These are phyloP conservation scores for Pneumocystis jirovecii DNA, from an alignment of 1,139 yeast genomes.

Conservation along the genomic window DNA sequence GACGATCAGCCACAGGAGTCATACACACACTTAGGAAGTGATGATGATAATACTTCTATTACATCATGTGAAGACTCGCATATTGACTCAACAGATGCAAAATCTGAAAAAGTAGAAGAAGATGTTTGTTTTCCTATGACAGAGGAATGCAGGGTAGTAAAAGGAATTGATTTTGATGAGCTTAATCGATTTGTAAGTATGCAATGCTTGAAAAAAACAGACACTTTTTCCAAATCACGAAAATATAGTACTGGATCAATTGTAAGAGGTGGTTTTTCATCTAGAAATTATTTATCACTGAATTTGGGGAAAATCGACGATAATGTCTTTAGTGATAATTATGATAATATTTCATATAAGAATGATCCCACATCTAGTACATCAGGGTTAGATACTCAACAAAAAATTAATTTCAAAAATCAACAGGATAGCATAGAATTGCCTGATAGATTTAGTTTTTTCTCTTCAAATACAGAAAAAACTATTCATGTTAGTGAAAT, in stretches of 20 bases:
- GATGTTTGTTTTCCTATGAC: constrained; percentile 95
- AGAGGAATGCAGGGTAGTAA: constrained; percentile 34
- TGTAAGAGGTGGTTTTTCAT: background rate
- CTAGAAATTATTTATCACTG: background rate
- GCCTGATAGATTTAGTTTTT: constrained; percentile 67
- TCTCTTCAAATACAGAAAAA: constrained; percentile 65
- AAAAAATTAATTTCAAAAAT: background rate
- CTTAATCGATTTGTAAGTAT: constrained; percentile 25
- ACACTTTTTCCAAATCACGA: background rate
- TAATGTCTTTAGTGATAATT: background rate
- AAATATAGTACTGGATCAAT: background rate
- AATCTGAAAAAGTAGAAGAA: constrained; percentile 57
- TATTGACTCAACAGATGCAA: constrained; percentile 23
- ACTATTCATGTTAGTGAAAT: constrained; percentile 83
- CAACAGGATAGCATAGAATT: constrained; percentile 20
- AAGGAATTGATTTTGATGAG: constrained; percentile 27
- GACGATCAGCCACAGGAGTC: background rate
- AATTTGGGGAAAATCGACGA: background rate
- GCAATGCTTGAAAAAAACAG: constrained; percentile 5
- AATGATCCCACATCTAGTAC: background rate
- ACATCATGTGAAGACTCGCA: constrained; percentile 15
- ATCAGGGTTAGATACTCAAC: background rate
- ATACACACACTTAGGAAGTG: background rate
- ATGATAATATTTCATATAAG: background rate
- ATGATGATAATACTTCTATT: background rate